Percentiles rank a stretch among this genome's conserved stretches.
Evolutionary conservation across 108 stramenopile species (phyloP).

Genomic region (Thalassiosira profunda): DNA sequence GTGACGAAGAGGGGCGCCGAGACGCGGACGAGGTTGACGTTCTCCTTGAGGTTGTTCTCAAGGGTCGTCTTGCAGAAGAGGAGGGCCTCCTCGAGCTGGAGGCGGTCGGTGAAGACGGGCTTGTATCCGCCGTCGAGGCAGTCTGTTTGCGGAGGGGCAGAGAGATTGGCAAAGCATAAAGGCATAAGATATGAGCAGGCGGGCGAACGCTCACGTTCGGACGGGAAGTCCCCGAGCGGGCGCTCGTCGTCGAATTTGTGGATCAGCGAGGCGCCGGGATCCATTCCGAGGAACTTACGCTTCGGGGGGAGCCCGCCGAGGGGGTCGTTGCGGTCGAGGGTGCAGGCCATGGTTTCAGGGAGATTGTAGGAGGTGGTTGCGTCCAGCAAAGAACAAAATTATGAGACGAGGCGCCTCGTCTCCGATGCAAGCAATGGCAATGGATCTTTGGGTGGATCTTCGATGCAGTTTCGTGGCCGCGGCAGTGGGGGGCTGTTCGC

Average conservation of each 20-base stretch:
- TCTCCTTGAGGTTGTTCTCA: constrained; percentile 49
- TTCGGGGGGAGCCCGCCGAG: constrained; percentile 18
- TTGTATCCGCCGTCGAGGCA: constrained; percentile 35
- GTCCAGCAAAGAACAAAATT: too few species aligned
- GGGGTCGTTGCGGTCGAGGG: constrained; percentile 19
- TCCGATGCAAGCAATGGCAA: too few species aligned
- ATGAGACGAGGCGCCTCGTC: too few species aligned
- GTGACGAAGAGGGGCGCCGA: constrained; percentile 47
- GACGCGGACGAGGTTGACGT: constrained; percentile 54
- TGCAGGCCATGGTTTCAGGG: constrained; percentile 12
- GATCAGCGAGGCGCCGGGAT: too few species aligned
- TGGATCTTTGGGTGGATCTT: too few species aligned
- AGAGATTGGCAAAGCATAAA: neutral
- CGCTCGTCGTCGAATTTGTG: too few species aligned
- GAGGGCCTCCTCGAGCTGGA: constrained; percentile 44
- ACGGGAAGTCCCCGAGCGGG: too few species aligned
- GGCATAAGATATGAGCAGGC: neutral
- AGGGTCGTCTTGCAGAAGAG: constrained; percentile 31
- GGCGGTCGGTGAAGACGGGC: constrained; percentile 27
- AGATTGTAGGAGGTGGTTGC: neutral
- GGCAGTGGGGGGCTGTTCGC: too few species aligned
- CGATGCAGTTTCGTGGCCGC: too few species aligned
- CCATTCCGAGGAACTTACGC: neutral
- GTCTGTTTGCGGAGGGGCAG: neutral
- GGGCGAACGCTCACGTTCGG: neutral